Base-by-base conservation (phyloP, 2,329 filamentous ascomycete genomes). In the Stachybotrys elegans region DNA sequence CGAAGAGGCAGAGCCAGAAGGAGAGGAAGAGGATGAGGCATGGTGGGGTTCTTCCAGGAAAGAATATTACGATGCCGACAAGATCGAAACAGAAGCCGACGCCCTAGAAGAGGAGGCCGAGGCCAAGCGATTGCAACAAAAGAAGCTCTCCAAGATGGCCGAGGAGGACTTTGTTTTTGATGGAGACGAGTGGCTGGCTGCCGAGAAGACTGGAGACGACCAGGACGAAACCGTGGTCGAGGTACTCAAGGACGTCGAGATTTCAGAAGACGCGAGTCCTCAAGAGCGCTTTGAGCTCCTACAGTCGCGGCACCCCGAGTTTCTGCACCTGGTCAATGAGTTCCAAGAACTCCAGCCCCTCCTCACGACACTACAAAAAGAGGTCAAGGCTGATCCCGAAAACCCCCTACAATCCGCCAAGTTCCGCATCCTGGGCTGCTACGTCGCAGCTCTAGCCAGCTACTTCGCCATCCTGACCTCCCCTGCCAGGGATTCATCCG, bases 381-480 rank as follows among this genome's bases (percentile, higher is more conserved):
- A 76, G 22, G 79, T 82, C 1, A 72, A 79, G 43, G 68, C 67
- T 6, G 73, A 72, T 55, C 63, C 67, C 11, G 68, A 62, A 47
- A 73, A 69, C 45, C 79, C 79, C 3, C 62, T 84, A n/a, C 70
- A 78, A 19, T 72, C 83, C 8, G 74, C 88, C 46, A 93, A 92
- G 62, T 84, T 86, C 60, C 83, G 88, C 63, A 82, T 91, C 11
- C 72, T 95, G 31, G 84, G 88, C 5, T 88, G 90, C 47, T 97
- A 98, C 60, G 73, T 97, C 20, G 89, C 87, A 35, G 78, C 88
- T 2, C 73, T 98, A 53, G 84, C 87, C 40, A 91, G 95, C 81
- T 98, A 98, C 65, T 95, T 98, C 63, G 88, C 91, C 29, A 78
- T 97, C 27, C 70, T 98, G n/a, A 88, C 89, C 11, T 95, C 89